A percentile compares a stretch with the other conserved stretches of the same genome.
Evolutionary conservation across 139 green algal genomes (phyloP).

Genomic region (Chlamydomonas schloesseri): DNA sequence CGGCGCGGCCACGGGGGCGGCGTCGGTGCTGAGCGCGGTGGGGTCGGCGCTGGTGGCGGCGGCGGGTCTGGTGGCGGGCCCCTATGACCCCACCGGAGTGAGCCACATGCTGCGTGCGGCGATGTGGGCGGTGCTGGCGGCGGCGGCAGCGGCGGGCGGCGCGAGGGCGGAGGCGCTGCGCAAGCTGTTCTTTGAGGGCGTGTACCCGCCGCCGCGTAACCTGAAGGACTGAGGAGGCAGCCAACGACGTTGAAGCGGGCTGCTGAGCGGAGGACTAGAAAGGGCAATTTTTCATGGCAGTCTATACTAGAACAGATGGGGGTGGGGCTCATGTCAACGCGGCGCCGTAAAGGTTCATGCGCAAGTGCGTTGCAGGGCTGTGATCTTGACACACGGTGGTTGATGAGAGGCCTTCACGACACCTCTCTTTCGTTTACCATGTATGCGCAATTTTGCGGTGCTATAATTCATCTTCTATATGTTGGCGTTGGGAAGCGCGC

Average conservation of each 20-base stretch:
- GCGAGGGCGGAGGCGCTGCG: background rate
- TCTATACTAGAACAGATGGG: too few relatives aligned
- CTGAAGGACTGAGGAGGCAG: background rate
- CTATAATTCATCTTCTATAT: too few relatives aligned
- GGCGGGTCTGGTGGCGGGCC: background rate
- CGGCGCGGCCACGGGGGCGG: background rate
- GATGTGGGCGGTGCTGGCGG: conserved; percentile 14
- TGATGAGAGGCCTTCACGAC: too few relatives aligned
- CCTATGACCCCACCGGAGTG: background rate
- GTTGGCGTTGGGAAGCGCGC: too few relatives aligned
- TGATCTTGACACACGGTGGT: too few relatives aligned
- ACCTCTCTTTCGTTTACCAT: too few relatives aligned
- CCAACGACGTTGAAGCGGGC: background rate
- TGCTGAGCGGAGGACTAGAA: background rate
- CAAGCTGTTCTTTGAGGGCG: conserved; percentile 10
- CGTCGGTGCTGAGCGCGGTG: background rate
- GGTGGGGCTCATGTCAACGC: too few relatives aligned
- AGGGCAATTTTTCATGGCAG: too few relatives aligned
- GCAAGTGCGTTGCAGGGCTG: too few relatives aligned
- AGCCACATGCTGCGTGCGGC: conserved; percentile 1
- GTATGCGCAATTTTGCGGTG: too few relatives aligned
- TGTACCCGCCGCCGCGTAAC: conserved; percentile 47
- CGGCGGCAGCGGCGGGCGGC: background rate
- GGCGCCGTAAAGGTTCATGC: too few relatives aligned
- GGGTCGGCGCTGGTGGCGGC: background rate